Evolutionary conservation across 2,329 filamentous ascomycete genomes (phyloP).

Genomic region (Phaeomoniella chlamydospora): DNA sequence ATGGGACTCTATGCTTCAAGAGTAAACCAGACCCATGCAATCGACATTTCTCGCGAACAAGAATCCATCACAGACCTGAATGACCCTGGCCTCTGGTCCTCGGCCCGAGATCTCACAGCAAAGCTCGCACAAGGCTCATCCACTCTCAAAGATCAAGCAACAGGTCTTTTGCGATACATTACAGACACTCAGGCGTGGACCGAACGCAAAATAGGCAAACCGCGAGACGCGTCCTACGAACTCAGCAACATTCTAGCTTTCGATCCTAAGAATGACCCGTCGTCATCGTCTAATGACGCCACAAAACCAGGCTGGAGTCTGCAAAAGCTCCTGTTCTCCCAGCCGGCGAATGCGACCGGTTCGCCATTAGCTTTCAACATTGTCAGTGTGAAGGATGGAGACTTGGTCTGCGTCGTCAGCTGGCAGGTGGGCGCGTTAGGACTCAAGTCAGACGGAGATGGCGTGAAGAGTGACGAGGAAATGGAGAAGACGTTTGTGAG

Average conservation of each 20-base stretch:
- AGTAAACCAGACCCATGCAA: conserved; percentile 9
- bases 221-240: conserved; percentile 27
- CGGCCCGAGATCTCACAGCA: conserved; percentile 16
- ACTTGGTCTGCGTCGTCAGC: conserved; percentile 21
- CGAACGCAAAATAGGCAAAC: conserved; percentile 19
- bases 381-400: conserved; percentile 23
- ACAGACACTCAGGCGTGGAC: conserved; percentile 25
- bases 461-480: not conserved
- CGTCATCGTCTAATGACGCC: not conserved
- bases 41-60: not conserved
- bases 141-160: conserved; percentile 22
- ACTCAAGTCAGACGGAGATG: conserved; percentile 1
- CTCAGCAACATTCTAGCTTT: conserved; percentile 31
- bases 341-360: conserved; percentile 25
- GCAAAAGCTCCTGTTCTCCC: conserved; percentile 26
- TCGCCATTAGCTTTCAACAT: conserved; percentile 26
- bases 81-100: conserved; percentile 18
- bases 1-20: conserved; percentile 23
- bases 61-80: not conserved
- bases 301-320: conserved; percentile 9
- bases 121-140: conserved; percentile 16
- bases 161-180: conserved; percentile 28
- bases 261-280: conserved; percentile 6
- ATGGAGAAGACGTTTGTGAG: not conserved
- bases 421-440: conserved; percentile 30